Conservation (phyloP, 805 yeast species). For the Starmerella apicola region DNA sequence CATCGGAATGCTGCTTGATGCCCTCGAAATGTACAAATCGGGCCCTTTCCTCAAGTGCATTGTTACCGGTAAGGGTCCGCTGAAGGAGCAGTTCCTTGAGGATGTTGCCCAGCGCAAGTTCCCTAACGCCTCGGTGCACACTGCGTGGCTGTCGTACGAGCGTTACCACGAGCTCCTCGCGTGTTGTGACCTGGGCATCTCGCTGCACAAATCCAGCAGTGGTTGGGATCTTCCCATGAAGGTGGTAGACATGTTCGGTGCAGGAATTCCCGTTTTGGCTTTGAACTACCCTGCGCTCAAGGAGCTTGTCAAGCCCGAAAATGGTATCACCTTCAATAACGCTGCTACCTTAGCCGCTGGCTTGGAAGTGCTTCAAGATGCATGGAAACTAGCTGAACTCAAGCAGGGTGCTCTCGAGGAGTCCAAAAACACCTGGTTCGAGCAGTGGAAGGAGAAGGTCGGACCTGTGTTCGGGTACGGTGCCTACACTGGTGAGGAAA, state of each 20-base stretch:
- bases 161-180: constrained; percentile 70
- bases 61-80: constrained; percentile 97
- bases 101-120: constrained; percentile 36
- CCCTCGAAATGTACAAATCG: constrained; percentile 34
- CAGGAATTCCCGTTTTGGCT: constrained; percentile 84
- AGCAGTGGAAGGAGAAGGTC: constrained; percentile 52
- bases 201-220: constrained; percentile 81
- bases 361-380: constrained; percentile 28
- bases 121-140: constrained; percentile 41
- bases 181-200: constrained; percentile 75
- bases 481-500: constrained; percentile 20
- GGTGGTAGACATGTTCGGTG: constrained; percentile 89
- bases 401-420: constrained; percentile 64
- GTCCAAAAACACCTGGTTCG: constrained; percentile 57
- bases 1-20: constrained; percentile 52
- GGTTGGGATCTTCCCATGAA: constrained; percentile 97
- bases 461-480: constrained; percentile 33
- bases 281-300: constrained; percentile 61
- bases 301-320: constrained; percentile 62
- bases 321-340: constrained; percentile 51
- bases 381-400: constrained; percentile 29
- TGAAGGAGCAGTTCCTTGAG: constrained; percentile 40
- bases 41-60: constrained; percentile 44
- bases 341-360: constrained; percentile 35
- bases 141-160: constrained; percentile 65